Base-by-base conservation (phyloP, 352 stramenopile species). In the Thalassiosira oceanica region DNA sequence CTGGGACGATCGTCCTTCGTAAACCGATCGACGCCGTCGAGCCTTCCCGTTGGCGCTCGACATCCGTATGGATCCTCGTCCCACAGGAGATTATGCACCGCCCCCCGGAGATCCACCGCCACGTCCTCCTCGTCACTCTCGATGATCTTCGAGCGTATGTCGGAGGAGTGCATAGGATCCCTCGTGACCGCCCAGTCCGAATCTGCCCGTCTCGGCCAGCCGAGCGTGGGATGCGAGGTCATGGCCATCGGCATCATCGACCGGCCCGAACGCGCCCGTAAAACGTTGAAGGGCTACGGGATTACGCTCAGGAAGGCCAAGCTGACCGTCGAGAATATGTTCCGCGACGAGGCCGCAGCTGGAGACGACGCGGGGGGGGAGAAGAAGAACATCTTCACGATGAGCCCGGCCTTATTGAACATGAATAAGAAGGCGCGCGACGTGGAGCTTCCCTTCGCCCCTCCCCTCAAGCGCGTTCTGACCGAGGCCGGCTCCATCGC, bases 91-190 rank as follows among this genome's bases (percentile, higher is more conserved):
- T 21, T 18, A 5, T 48, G 7, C 7, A 11, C 11, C 27, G 2
- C 49, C 20, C 26, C 11, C 23, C 24, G 27, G 8, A 24, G 45
- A 5, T 23, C 45, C 24, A 41, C 45, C 13, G 31, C 45, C 20
- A 21, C 27, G 23, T 57, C 39, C 15, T 35, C 50, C 31, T 68
- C 58, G 10, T 35, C 15, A 7, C 42, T 85, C 4, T 78, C 55
- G 27, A 85, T 85, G 76, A 79, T 90, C n/a, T 90, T 90, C 61
- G 80, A 88, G 63, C 83, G 83, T 35, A 87, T 90, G 80, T 88
- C 83, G 20, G 80, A 88, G 79, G 74, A 88, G 49, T 87, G 74
- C 50, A 88, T 90, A 39, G 61, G 49, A 23, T 80, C 67, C 20
- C 71, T 88, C 11, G 70, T 85, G 15, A 78, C 69, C n/a, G 69